Evolutionary conservation across 2,329 filamentous ascomycete species (phyloP), one percentile per base, ranked within the genome.

Genomic region (Penicillium sp.): DNA sequence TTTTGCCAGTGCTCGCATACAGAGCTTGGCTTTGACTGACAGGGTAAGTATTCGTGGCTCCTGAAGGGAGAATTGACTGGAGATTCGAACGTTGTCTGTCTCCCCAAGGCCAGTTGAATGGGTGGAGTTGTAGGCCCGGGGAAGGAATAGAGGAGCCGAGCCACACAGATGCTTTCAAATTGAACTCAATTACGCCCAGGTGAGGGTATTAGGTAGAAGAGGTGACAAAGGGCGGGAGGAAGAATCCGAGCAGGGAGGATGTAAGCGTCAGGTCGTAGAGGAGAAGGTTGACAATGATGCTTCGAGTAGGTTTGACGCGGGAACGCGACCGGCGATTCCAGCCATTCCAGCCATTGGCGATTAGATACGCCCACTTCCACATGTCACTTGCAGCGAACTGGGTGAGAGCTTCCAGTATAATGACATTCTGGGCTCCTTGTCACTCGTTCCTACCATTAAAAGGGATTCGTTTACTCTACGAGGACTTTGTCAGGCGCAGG

Each of bases 1-100:
- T 98, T 67, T 70, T 66, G 65, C 57, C 51, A 56, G 56, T 53
- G 55, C 50, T 52, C 62, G 60, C 61, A 62, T 63, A 58, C 55
- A 50, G 56, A 53, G 57, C 57, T 54, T 38, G 46, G 54, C 50
- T 39, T 45, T 33, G 50, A 33, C 26, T n/a, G 39, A 41, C 26
- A 18, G 35, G 32, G 33, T 43, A 25, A 27, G 18, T 18, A 3
- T 34, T 8, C 40, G 27, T 37, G 26, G 37, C 27, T 27, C 49
- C 39, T 40, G 36, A 28, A 47, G 48, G 25, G 37, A 38, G 43
- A 33, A 24, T 36, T 48, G 29, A 32, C 39, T 25, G 36, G 42
- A 48, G 41, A 38, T 18, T 53, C 48, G 18, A 52, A 46, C 28
- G 38, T 39, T 43, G 45, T 29, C 47, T 43, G 45, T 29, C 47